Evolutionary conservation across 2,329 filamentous ascomycete genomes (phyloP).

Genomic region (Xylaria sp.): DNA sequence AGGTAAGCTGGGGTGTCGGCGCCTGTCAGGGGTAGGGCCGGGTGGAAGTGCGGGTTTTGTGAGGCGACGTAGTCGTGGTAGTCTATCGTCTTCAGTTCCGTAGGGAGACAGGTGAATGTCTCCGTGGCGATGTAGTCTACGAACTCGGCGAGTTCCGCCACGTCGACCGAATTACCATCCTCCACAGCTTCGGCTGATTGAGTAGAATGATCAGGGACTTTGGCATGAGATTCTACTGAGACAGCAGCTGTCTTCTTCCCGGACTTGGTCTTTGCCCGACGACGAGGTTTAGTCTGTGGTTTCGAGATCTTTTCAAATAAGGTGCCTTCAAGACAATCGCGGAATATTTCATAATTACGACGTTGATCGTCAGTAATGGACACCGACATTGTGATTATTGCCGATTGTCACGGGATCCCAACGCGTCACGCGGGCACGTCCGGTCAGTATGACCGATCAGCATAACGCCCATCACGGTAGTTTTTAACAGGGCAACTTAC

Average conservation of each 20-base stretch:
- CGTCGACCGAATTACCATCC: conserved; percentile 21
- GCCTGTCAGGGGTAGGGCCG: conserved; percentile 51
- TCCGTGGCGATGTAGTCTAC: conserved; percentile 70
- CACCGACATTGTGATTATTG: conserved; percentile 8
- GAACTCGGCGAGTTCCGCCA: conserved; percentile 72
- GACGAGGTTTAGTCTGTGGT: conserved; percentile 40
- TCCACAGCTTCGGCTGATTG: not conserved
- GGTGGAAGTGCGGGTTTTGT: conserved; percentile 46
- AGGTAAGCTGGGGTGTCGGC: conserved; percentile 47
- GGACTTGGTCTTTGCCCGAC: conserved; percentile 37
- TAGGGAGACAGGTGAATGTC: conserved; percentile 62
- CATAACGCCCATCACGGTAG: not conserved
- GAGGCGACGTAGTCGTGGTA: conserved; percentile 52
- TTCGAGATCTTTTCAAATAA: conserved; percentile 57
- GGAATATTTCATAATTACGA: conserved; percentile 61
- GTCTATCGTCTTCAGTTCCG: conserved; percentile 54
- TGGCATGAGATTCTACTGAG: not conserved
- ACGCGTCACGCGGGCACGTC: not conserved
- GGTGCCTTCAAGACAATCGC: conserved; percentile 66
- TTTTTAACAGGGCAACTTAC: not conserved
- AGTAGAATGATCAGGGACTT: not conserved
- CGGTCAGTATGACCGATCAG: not conserved
- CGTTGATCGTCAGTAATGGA: conserved; percentile 24
- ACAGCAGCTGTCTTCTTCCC: conserved; percentile 26
- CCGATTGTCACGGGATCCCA: not conserved